Evolutionary conservation across 805 yeast species (phyloP).

Genomic region (Brettanomyces sp.): DNA sequence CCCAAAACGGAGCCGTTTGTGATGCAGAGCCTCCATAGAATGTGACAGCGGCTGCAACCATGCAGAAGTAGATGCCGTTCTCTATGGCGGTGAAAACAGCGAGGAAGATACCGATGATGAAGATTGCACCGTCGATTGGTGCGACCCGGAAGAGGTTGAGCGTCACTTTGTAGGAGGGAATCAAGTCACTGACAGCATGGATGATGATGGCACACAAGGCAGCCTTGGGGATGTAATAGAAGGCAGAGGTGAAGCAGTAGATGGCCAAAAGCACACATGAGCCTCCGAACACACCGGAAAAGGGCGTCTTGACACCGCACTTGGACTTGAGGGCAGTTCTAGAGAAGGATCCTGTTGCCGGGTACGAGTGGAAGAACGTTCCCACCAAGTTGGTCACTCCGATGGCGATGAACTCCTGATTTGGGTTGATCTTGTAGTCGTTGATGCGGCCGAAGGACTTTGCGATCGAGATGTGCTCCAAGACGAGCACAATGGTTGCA

Average conservation of each 20-base stretch:
- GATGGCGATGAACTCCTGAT: conserved; percentile 89
- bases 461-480: conserved; percentile 90
- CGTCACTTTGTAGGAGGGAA: conserved; percentile 60
- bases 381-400: conserved; percentile 88
- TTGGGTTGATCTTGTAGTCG: conserved; percentile 84
- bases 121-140: conserved; percentile 69
- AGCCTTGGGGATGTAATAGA: conserved; percentile 86
- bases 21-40: conserved; percentile 66
- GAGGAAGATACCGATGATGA: conserved; percentile 61
- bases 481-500: conserved; percentile 67
- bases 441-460: conserved; percentile 90
- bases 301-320: conserved; percentile 91
- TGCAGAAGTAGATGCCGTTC: conserved; percentile 84
- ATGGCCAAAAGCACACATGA: conserved; percentile 79
- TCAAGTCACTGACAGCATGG: conserved; percentile 84
- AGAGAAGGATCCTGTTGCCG: conserved; percentile 92
- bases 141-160: conserved; percentile 61
- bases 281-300: conserved; percentile 88
- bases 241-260: conserved; percentile 73
- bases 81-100: conserved; percentile 77
- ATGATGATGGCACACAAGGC: conserved; percentile 80
- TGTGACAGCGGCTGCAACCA: conserved; percentile 68
- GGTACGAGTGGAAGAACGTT: conserved; percentile 87
- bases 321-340: conserved; percentile 91
- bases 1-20: conserved; percentile 83